Conservation (phyloP, 108 stramenopile genomes). For the Discostella pseudostelligera region DNA sequence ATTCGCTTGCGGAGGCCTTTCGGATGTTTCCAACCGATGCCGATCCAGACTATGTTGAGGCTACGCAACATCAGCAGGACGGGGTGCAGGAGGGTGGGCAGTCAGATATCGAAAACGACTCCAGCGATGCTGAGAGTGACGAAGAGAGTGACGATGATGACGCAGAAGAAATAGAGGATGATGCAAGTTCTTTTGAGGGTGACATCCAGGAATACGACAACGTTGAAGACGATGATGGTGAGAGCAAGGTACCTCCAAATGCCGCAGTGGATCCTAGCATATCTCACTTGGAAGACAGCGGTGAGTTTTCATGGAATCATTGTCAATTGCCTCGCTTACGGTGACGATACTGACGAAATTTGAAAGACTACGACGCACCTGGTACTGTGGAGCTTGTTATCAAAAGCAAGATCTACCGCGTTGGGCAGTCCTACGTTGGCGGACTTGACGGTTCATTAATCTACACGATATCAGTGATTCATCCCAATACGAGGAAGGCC, state of each 20-base stretch:
- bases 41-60: no score
- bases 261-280: slow-evolving; percentile 2
- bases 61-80: no score
- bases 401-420: slow-evolving; percentile 31
- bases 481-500: slow-evolving; percentile 12
- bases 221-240: background rate
- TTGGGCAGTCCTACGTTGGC: slow-evolving; percentile 32
- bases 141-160: slow-evolving; percentile 16
- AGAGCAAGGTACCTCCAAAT: background rate
- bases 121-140: no score
- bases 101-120: no score
- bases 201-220: slow-evolving; percentile 10
- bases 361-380: slow-evolving; percentile 27
- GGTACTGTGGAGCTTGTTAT: slow-evolving; percentile 33
- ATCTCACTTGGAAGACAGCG: slow-evolving; percentile 26
- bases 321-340: no score
- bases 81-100: no score
- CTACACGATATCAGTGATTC: slow-evolving; percentile 37
- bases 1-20: slow-evolving; percentile 34
- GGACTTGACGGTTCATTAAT: slow-evolving; percentile 1
- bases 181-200: slow-evolving; percentile 5
- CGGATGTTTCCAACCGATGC: slow-evolving; percentile 27
- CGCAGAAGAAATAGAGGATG: slow-evolving; percentile 10
- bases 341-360: no score
- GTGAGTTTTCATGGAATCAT: background rate